Conservation (phyloP, 148 eudicot genomes). For the Fallopia convolvulus region DNA sequence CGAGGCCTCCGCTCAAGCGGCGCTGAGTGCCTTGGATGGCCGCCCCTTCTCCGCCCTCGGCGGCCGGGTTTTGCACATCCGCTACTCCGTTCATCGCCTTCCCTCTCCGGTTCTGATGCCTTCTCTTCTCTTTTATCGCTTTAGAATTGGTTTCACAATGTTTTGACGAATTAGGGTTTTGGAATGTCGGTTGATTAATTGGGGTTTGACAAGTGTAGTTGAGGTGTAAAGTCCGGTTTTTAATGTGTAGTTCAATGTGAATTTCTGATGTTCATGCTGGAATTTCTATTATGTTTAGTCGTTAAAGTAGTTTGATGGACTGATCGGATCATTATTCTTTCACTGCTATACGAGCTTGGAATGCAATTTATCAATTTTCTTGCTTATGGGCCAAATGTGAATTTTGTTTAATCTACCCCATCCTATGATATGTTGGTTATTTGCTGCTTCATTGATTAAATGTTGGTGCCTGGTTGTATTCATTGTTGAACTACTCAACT, state of each 20-base stretch:
- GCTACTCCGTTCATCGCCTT: slow-evolving; percentile 55
- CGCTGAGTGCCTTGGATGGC: slow-evolving; percentile 54
- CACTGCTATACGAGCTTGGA: not conserved
- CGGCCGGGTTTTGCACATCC: slow-evolving; percentile 69
- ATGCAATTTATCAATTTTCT: not conserved
- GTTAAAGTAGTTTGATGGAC: not conserved
- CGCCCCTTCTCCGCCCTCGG: slow-evolving; percentile 47
- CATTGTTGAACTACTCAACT: not conserved
- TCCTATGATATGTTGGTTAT: not conserved
- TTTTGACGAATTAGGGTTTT: not conserved
- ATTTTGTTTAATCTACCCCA: not conserved
- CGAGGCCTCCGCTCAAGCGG: slow-evolving; percentile 46
- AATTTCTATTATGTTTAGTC: not conserved
- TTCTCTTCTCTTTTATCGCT: not conserved
- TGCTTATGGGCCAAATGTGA: not conserved
- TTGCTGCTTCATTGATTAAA: not conserved
- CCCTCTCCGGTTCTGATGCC: slow-evolving; percentile 27
- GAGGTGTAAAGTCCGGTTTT: not conserved
- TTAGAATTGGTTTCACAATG: not conserved
- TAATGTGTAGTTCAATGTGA: not conserved
- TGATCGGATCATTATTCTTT: not conserved
- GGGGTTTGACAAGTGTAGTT: not conserved
- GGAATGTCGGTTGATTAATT: not conserved
- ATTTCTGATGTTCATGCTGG: not conserved
- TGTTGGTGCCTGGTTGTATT: not conserved